Evolutionary conservation across 805 yeast species (phyloP).

Genomic region (Cyberlindnera maritima): DNA sequence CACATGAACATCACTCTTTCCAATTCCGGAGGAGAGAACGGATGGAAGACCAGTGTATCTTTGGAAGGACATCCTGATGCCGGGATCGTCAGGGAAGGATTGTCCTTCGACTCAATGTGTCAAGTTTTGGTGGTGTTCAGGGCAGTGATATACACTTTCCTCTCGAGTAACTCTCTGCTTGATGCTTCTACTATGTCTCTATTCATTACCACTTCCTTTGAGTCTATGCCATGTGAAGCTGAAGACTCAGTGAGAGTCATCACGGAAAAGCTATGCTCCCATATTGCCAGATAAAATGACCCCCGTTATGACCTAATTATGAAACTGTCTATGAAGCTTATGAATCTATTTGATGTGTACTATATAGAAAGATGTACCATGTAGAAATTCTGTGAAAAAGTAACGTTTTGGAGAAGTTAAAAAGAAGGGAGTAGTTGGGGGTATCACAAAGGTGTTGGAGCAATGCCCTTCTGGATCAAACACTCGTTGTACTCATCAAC

Average conservation of each 20-base stretch:
- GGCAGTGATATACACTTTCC: not conserved
- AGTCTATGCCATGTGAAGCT: not conserved
- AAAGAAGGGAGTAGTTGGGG: too few species aligned
- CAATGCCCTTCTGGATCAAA: not conserved
- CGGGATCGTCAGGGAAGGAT: not conserved
- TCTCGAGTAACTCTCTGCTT: not conserved
- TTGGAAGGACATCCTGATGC: not conserved
- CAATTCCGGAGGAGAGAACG: not conserved
- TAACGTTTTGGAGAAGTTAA: not conserved
- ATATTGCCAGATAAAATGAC: not conserved
- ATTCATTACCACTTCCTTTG: not conserved
- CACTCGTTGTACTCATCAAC: constrained; percentile 18
- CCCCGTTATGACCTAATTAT: not conserved
- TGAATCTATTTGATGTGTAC: not conserved
- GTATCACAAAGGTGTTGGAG: too few species aligned
- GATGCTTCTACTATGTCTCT: not conserved
- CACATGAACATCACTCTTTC: not conserved
- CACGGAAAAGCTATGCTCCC: not conserved
- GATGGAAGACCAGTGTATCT: not conserved
- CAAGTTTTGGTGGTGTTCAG: not conserved
- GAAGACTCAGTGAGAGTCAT: not conserved
- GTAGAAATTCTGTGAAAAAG: too few species aligned
- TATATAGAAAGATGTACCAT: too few species aligned
- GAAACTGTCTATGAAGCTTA: not conserved
- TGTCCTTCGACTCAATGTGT: not conserved